Conservation (phyloP, 148 eudicot genomes). For the Arctostaphylos glauca region DNA sequence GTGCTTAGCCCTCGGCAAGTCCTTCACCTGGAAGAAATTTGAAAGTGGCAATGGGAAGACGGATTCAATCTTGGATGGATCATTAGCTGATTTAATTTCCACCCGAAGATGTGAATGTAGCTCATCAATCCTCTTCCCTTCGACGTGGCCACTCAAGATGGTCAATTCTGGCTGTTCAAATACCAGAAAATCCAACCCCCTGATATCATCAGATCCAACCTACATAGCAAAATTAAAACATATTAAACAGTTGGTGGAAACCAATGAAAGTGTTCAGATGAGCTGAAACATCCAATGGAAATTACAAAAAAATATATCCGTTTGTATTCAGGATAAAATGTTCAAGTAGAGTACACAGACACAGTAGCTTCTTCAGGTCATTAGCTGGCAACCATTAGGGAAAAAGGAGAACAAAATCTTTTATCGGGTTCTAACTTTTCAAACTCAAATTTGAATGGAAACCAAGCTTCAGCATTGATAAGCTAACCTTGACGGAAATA, state of each 20-base stretch:
- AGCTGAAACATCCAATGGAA: neutral
- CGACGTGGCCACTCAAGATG: conserved; percentile 80
- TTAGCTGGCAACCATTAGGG: neutral
- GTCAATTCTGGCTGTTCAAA: conserved; percentile 87
- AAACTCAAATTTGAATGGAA: neutral
- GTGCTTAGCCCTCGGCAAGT: conserved; percentile 77
- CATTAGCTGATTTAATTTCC: conserved; percentile 75
- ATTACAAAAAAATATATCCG: neutral
- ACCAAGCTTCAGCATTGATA: neutral
- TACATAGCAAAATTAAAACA: conserved; percentile 19
- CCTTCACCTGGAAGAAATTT: conserved; percentile 90
- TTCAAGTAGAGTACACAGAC: neutral
- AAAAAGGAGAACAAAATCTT: neutral
- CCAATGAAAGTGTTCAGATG: conserved; percentile 5
- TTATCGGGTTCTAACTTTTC: neutral
- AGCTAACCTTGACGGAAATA: conserved; percentile 56
- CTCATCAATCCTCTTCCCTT: conserved; percentile 57
- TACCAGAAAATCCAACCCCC: conserved; percentile 70
- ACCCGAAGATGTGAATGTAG: conserved; percentile 73
- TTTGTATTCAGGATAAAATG: neutral
- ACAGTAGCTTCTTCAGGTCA: neutral
- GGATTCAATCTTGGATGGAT: conserved; percentile 71
- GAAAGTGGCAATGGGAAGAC: conserved; percentile 81
- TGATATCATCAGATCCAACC: conserved; percentile 78
- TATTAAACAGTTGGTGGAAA: neutral